Evolutionary conservation across 352 stramenopile genomes (phyloP), one percentile per base, ranked within the genome.

Genomic region (Salisapilia sapeloensis): DNA sequence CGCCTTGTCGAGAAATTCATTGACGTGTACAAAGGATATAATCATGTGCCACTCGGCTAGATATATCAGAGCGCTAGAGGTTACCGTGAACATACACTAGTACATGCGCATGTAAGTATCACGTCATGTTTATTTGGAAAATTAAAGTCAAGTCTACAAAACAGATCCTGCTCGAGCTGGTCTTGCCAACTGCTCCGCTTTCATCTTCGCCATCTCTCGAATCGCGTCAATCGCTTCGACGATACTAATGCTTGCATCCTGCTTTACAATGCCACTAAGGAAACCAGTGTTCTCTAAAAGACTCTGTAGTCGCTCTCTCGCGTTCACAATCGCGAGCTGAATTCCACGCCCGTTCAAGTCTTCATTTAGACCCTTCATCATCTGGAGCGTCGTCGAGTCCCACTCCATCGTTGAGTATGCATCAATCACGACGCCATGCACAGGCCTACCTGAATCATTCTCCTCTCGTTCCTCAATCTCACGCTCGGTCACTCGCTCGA

Each of bases 341-440:
- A 82, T 80, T 19, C 44, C 52, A 40, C 69, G 67, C 2, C 46
- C 25, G 15, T 50, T 44, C 20, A 87, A 48, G 19, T 81, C 61
- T 24, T 62, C 42, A 28, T 78, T 66, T 20, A 87, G 40, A 27
- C 76, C 58, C 36, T 87, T 83, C 60, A 87, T 81, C 65, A 83
- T 81, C 40, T 87, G 72, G 25, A 87, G 81, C 12, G 72, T 83
- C 0, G 72, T 87, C 8, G 65, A 79, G 42, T 87, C 72, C 59
- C 70, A 81, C 30, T 87, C 72, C 62, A 83, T 83, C 35, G 84
- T 74, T 29, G 57, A 84, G 15, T 56, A 53, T 19, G 69, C 67
- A 33, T 87, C 72, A 29, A 85, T 78, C 5, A 77, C 52, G 22
- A 82, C 62, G 21, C 66, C 66, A 23, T 49, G 50, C 23, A 79